Evolutionary conservation across 148 eudicot species (phyloP), one percentile per base, ranked within the genome.

Genomic region (Amaranthus hypochondriacus): DNA sequence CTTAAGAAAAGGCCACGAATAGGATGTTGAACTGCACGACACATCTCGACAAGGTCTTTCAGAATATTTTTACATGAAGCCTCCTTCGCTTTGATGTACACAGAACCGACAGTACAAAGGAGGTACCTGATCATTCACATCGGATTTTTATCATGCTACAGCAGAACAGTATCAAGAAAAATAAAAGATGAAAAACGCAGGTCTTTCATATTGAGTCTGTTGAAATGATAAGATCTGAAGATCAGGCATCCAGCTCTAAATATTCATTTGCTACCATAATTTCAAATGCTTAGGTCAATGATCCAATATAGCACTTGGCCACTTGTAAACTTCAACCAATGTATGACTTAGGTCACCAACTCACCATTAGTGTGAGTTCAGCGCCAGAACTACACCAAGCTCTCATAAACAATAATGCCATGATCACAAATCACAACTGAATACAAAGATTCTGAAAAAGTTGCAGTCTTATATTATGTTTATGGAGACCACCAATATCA

Each of bases 21-120:
- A 75, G 99, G 99, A 87, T 95, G 97, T 73, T 95, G 97, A 76
- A 95, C 92, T 61, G 87, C 89, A 65, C 93, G 99, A 80, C 93
- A 90, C 96, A 95, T 92, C 85, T 95, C 99, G 71, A 95, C 99
- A 56, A 95, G 94, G 81, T 95, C 99, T 77, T 86, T 95, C 13
- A 95, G 86, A 52, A 95, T 88, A 83, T 95, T 97, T 80, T 92
- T 95, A 14, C 89, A 90, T 65, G 93, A 90, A 78, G 88, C 97
- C 82, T 86, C 96, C 83, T 90, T 95, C 48, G 90, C 82, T 77
- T 86, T 90, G 48, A 95, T 86, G 84, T 95, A 95, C 72, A 95
- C 96, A 59, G 99, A 92, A 72, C 99, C 99, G 70, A 95, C 96
- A 44, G 99, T 95, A 73, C 99, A 95, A 64, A 95, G 88, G 63